These are phyloP conservation scores for Lasiodiplodia hormozganensis DNA, from an alignment of 2,329 filamentous ascomycete genomes.

Conservation along the genomic window DNA sequence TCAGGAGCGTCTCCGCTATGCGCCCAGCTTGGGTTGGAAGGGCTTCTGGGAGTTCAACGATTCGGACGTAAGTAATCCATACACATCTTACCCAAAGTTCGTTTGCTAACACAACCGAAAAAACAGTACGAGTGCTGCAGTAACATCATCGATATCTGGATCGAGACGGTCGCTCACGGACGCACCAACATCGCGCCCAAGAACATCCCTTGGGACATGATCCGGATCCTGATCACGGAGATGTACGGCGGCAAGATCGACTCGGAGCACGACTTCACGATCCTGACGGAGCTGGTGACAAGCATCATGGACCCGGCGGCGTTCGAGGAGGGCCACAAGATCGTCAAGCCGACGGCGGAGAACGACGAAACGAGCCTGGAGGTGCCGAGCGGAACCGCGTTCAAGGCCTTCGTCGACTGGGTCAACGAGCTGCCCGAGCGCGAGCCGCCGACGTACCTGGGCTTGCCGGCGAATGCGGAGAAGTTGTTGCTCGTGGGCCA, in stretches of 20 bases:
- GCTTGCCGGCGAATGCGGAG: slow-evolving; percentile 93
- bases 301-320: slow-evolving; percentile 83
- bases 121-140: slow-evolving; percentile 85
- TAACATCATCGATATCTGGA: slow-evolving; percentile 94
- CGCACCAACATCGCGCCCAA: slow-evolving; percentile 91
- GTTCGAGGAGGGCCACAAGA: slow-evolving; percentile 90
- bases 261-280: slow-evolving; percentile 80
- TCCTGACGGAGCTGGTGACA: slow-evolving; percentile 75
- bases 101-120: too few species aligned
- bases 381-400: slow-evolving; percentile 79
- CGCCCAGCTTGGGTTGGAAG: slow-evolving; percentile 94
- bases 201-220: slow-evolving; percentile 96
- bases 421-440: slow-evolving; percentile 90
- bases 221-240: slow-evolving; percentile 86
- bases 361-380: slow-evolving; percentile 58
- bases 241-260: slow-evolving; percentile 99
- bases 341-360: slow-evolving; percentile 69
- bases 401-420: slow-evolving; percentile 89
- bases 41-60: slow-evolving; percentile 99
- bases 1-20: slow-evolving; percentile 92
- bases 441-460: slow-evolving; percentile 94
- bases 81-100: too few species aligned
- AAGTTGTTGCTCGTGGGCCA: slow-evolving; percentile 90
- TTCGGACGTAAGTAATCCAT: slow-evolving; percentile 65
- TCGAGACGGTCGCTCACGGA: slow-evolving; percentile 80